These are phyloP conservation scores for Cucurbita ficifolia DNA, from an alignment of 306 rosid species.

Conservation along the genomic window DNA sequence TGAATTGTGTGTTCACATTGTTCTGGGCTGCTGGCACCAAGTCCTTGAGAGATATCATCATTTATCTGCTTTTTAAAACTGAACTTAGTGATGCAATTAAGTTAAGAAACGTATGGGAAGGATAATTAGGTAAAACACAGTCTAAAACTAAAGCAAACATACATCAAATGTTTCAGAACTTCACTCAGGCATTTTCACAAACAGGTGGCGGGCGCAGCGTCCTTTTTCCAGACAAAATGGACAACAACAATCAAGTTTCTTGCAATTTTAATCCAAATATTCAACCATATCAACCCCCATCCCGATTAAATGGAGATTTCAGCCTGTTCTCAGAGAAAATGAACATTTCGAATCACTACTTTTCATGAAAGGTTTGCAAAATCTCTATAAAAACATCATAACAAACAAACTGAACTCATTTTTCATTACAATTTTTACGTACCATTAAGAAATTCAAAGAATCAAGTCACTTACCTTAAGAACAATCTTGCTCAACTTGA, in stretches of 20 bases:
- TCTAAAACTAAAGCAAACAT: neutral
- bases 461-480: too few relatives aligned
- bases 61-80: neutral
- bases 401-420: too few relatives aligned
- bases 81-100: neutral
- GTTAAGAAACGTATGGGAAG: neutral
- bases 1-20: constrained; percentile 58
- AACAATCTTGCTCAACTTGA: too few relatives aligned
- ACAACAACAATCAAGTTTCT: neutral
- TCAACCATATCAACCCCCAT: too few relatives aligned
- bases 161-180: neutral
- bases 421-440: too few relatives aligned
- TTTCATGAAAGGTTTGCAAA: too few relatives aligned
- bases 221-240: neutral
- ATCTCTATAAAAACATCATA: too few relatives aligned
- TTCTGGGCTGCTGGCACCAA: constrained; percentile 67
- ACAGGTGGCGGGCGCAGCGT: neutral
- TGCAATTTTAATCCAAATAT: too few relatives aligned
- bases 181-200: neutral
- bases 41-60: constrained; percentile 43
- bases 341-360: too few relatives aligned
- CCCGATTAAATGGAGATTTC: too few relatives aligned
- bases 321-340: too few relatives aligned
- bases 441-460: too few relatives aligned
- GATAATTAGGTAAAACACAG: neutral